Evolutionary conservation across 169 alveolate species (phyloP), one percentile per base, ranked within the genome.

Genomic region (Cryptosporidium baileyi): DNA sequence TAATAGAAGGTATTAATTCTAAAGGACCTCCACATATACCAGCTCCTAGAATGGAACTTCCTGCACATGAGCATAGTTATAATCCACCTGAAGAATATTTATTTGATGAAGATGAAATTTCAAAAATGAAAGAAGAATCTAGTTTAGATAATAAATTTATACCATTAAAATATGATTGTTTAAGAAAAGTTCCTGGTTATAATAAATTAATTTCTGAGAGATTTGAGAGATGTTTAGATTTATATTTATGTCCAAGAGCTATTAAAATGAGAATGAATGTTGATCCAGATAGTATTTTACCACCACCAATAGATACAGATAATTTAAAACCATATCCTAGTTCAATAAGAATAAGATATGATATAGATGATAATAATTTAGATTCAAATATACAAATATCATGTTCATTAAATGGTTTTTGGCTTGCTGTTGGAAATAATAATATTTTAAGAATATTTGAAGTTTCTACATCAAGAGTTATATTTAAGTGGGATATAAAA

Each of bases 51-150:
- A 90, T 92, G 81, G 94, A 94, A 28, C 93, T 94, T 44, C 99
- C 99, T 1, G 93, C 94, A 63, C 97, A 95, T 82, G 96, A 94
- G 51, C 97, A 94, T 90, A 92, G 97, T 49, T 97, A 97, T 89
- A 96, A 97, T 88, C 98, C 98, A 24, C 97, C 98, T 13, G 93
- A 92, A 44, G 98, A 97, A 67, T 96, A 92, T 63, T 89, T 96
- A 51, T 80, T 94, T 36, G 93, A 88, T 52, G 95, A 91, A 59
- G 95, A 90, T 34, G 85, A 74, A 32, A 74, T 74, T 40, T 34
- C 63, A 17, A 74, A 74, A 17, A 45, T 74, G 17, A 47, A 74
- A 51, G 43, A 74, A 52, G 67, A 54, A 9, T 52, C 24, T 0
- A 67, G 62, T 60, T 43, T 43, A 6, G 85, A 74, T 6, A 59